Evolutionary conservation across 257 asterid species (phyloP), one percentile per base, ranked within the genome.

Genomic region (Solanum peruvianum): DNA sequence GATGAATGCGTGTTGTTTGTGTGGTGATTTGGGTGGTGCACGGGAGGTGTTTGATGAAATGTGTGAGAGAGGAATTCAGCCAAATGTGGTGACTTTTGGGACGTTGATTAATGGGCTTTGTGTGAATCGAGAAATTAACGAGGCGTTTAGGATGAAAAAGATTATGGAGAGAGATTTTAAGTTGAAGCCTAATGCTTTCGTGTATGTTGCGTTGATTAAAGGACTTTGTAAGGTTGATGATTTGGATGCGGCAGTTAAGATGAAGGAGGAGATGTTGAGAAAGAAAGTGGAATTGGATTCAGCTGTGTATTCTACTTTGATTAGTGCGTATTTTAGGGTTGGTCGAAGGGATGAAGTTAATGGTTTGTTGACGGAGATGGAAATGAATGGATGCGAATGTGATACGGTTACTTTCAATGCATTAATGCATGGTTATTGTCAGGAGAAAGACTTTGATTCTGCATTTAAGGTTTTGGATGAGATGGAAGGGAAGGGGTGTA

Each of bases 1-100:
- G 91, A 92, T 94, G 8, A 91, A 94, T 66, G 92, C 90, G n/a
- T 85, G 91, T 31, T 89, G 92, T 76, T 23, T 85, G 71, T 27
- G 89, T 87, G 89, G 90, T 2, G 92, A 92, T 89, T 82, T 94
- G 82, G 86, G 9, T 25, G 41, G 83, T 6, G 99, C 98, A 1
- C 80, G 92, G 90, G 37, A 90, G 8, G 69, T 92, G 93, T 95
- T 92, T 33, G 96, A 89, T 83, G 99, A 89, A 92, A 95, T 96
- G 98, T 90, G 45, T 20, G 90, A 37, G 21, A 91, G 92, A 90
- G 92, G 95, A 60, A 52, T 92, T 70, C 78, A 64, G 88, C 98
- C 98, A 5, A 91, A 93, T 91, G 94, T 91, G 87, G 93, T 93
- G 67, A 93, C 97, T 1, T 94, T 93, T 37, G 98, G 97, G 88